phyloP scores from a whole-genome alignment of 2,329 filamentous ascomycete genomes.

The Talaromyces verruculosus region DNA sequence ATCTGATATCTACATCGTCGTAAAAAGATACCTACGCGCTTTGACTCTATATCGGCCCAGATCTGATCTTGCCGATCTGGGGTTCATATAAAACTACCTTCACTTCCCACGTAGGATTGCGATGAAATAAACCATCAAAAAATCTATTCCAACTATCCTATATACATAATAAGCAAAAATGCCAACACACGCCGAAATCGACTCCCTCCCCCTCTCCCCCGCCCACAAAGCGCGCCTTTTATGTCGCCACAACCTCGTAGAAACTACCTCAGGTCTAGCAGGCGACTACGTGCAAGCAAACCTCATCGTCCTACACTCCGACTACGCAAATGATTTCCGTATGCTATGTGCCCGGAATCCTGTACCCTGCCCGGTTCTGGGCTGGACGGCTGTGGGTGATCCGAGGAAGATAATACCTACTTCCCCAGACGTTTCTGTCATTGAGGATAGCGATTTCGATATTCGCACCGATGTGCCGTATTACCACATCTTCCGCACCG shows the following conservation, averaged over 20 bases:
- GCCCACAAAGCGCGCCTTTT: slow-evolving; percentile 47
- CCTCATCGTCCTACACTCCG: slow-evolving; percentile 58
- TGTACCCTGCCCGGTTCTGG: slow-evolving; percentile 62
- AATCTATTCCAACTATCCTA: not conserved
- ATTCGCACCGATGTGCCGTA: slow-evolving; percentile 58
- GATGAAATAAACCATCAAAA: not conserved
- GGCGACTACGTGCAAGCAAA: slow-evolving; percentile 62
- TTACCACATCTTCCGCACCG: slow-evolving; percentile 56
- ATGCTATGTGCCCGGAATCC: slow-evolving; percentile 61
- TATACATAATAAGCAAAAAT: not conserved
- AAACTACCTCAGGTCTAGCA: slow-evolving; percentile 56
- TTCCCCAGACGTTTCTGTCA: not conserved
- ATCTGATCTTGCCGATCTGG: slow-evolving; percentile 5
- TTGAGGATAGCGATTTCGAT: slow-evolving; percentile 46
- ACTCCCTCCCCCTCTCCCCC: slow-evolving; percentile 22
- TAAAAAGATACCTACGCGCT: not conserved
- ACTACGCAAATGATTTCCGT: slow-evolving; percentile 59
- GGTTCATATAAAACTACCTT: not conserved
- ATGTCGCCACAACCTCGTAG: slow-evolving; percentile 44
- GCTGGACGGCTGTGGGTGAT: slow-evolving; percentile 42
- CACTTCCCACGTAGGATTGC: not conserved
- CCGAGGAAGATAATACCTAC: slow-evolving; percentile 18
- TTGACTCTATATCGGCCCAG: not conserved
- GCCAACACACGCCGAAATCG: slow-evolving; percentile 10
- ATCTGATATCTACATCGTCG: not conserved